A percentile compares a stretch with the other conserved stretches of the same genome.
Evolutionary conservation across 768 basidiomycete species (phyloP).

Genomic region (Filobasidium floriforme): DNA sequence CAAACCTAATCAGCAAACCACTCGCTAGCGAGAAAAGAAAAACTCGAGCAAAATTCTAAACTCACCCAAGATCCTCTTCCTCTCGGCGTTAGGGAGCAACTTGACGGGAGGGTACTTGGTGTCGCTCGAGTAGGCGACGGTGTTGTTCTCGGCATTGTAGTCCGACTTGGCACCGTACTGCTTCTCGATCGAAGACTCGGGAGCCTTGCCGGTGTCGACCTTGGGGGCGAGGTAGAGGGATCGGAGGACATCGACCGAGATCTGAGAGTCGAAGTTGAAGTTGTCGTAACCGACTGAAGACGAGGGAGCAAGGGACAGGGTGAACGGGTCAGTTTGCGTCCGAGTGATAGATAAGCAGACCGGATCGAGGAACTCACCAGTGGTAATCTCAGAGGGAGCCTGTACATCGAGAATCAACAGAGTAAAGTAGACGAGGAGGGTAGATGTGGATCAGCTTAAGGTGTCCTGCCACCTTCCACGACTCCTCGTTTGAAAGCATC

Average conservation of each 20-base stretch:
- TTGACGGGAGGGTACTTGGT: conserved; percentile 88
- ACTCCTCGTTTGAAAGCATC: neutral
- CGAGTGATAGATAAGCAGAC: neutral
- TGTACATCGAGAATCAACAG: neutral
- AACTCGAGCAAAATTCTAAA: neutral
- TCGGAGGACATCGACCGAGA: conserved; percentile 69
- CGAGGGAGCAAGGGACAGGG: neutral
- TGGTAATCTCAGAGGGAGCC: conserved; percentile 16
- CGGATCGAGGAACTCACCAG: conserved; percentile 6
- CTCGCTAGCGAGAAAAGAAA: neutral
- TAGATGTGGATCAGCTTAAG: neutral
- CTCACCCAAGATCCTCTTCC: conserved; percentile 70
- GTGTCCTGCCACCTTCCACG: no score
- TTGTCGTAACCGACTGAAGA: conserved; percentile 67
- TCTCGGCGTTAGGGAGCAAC: conserved; percentile 63
- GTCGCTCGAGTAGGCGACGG: conserved; percentile 86
- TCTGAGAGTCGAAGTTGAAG: conserved; percentile 85
- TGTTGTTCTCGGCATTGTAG: conserved; percentile 66
- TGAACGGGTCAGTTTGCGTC: neutral
- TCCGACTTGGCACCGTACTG: conserved; percentile 75
- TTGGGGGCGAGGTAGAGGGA: conserved; percentile 63
- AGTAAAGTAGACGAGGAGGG: neutral
- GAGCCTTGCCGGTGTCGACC: conserved; percentile 35
- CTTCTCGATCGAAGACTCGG: conserved; percentile 31
- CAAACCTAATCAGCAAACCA: neutral